Evolutionary conservation across 192 early-diverging fungal genomes (phyloP).

Genomic region (Globomyces pollinis-pini): DNA sequence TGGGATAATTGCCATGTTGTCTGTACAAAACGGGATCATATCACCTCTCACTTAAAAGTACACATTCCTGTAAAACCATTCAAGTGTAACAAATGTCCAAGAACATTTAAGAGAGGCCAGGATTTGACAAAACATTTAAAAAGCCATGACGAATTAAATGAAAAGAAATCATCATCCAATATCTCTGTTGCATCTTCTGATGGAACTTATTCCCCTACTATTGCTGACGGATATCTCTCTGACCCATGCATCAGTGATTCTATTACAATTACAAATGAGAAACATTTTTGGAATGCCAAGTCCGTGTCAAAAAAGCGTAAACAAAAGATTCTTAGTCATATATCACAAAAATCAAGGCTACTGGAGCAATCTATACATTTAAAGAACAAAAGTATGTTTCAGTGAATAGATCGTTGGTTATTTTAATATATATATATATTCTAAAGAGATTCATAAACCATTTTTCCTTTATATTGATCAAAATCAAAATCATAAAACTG

Average conservation of each 20-base stretch:
- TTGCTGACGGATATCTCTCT: slow-evolving; percentile 3
- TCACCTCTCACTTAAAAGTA: slow-evolving; percentile 92
- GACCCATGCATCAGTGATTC: background rate
- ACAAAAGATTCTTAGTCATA: background rate
- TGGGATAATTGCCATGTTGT: slow-evolving; percentile 75
- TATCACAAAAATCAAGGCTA: slow-evolving; percentile 5
- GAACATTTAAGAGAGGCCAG: slow-evolving; percentile 90
- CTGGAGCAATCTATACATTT: slow-evolving; percentile 11
- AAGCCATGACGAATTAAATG: slow-evolving; percentile 51
- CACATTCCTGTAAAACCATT: slow-evolving; percentile 91
- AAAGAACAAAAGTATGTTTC: background rate
- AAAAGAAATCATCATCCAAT: background rate
- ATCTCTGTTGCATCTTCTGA: background rate
- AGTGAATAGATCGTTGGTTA: background rate
- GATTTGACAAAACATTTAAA: slow-evolving; percentile 92
- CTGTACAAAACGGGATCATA: slow-evolving; percentile 87
- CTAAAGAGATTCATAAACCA: background rate
- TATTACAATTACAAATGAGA: background rate
- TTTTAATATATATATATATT: background rate
- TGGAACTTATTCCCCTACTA: background rate
- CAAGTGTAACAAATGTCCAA: slow-evolving; percentile 66
- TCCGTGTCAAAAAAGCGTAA: slow-evolving; percentile 1
- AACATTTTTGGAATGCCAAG: slow-evolving; percentile 6
- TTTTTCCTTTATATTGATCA: background rate
- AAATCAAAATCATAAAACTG: background rate